A percentile compares a stretch with the other conserved stretches of the same genome.
Evolutionary conservation across 2,329 filamentous ascomycete species (phyloP).

Genomic region (Phyllosticta citribraziliensis): DNA sequence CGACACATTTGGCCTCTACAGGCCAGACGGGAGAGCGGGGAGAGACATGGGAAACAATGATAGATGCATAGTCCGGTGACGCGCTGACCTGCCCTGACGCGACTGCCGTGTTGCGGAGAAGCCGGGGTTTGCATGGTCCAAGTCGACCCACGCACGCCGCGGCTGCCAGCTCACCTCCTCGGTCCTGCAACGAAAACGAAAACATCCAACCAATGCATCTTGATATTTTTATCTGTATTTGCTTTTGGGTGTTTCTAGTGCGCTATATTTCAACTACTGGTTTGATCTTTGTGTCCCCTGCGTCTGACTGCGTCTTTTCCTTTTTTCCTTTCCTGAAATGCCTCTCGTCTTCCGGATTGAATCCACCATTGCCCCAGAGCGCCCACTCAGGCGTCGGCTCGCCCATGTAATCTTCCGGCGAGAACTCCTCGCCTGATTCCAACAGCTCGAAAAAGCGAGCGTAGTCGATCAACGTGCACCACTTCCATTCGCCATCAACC

Average conservation of each 20-base stretch:
- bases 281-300: neutral
- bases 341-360: conserved; percentile 80
- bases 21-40: neutral
- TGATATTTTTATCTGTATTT: neutral
- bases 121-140: neutral
- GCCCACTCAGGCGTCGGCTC: conserved; percentile 85
- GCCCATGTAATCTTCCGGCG: conserved; percentile 84
- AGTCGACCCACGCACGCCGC: neutral
- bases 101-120: neutral
- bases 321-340: conserved; percentile 75
- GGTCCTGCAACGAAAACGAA: neutral
- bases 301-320: conserved; percentile 2
- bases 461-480: conserved; percentile 91
- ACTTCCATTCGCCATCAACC: conserved; percentile 67
- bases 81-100: conserved; percentile 2
- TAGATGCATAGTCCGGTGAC: neutral
- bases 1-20: conserved; percentile 23
- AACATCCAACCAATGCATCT: neutral
- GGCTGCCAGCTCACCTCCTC: neutral
- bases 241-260: neutral
- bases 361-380: conserved; percentile 86
- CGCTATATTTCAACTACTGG: conserved; percentile 2
- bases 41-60: neutral
- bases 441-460: conserved; percentile 76
- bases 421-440: conserved; percentile 65